Evolutionary conservation across 257 asterid genomes (phyloP).

Genomic region (Penstemon newberryi): DNA sequence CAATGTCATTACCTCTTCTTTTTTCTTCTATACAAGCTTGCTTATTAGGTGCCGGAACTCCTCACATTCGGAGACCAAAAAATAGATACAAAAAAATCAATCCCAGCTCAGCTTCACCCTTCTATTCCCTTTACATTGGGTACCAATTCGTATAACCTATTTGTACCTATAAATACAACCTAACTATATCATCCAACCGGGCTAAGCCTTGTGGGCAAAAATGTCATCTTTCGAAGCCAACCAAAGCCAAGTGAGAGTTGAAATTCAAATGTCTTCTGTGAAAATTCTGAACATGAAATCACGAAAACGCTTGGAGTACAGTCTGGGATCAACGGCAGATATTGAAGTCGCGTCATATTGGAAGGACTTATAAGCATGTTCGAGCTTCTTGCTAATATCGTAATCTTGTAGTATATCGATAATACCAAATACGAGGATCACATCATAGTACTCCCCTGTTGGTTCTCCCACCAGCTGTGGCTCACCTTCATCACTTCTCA

Average conservation of each 20-base stretch:
- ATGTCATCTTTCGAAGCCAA: constrained; percentile 11
- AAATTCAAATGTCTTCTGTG: constrained; percentile 32
- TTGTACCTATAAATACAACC: constrained; percentile 27
- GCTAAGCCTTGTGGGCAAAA: constrained; percentile 4
- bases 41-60: constrained; percentile 22
- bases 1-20: constrained; percentile 12
- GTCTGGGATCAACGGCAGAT: constrained; percentile 43
- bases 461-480: constrained; percentile 36
- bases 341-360: constrained; percentile 44
- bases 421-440: constrained; percentile 36
- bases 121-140: constrained; percentile 40
- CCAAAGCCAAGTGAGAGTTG: neutral
- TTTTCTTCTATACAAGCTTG: constrained; percentile 32
- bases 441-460: constrained; percentile 39
- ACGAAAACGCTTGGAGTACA: constrained; percentile 44
- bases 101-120: constrained; percentile 36
- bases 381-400: constrained; percentile 47
- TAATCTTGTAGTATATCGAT: constrained; percentile 43
- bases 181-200: constrained; percentile 15
- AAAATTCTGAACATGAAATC: constrained; percentile 41
- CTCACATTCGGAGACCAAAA: constrained; percentile 21
- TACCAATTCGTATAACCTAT: constrained; percentile 29
- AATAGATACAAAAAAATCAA: constrained; percentile 27
- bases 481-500: constrained; percentile 30
- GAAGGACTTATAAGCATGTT: constrained; percentile 45